Base-by-base conservation (phyloP, 148 eudicot genomes). In the Pharnaceum exiguum region DNA sequence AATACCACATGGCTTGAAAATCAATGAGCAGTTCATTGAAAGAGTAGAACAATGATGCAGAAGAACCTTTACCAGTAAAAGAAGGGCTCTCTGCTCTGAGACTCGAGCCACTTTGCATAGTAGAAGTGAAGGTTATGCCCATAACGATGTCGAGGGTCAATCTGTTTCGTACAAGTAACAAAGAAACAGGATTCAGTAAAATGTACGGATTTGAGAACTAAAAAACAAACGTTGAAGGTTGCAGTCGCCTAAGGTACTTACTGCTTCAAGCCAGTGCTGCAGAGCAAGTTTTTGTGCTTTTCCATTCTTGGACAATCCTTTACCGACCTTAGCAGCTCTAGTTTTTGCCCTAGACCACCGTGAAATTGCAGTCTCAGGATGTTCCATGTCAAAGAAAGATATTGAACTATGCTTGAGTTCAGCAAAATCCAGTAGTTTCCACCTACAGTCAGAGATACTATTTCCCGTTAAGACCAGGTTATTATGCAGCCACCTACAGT, bases 211-310 rank as follows among this genome's bases (percentile, higher is more conserved):
- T 13, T 25, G 59, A 59, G 24, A 5, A 17, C 19, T 22, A 21
- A 7, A 29, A 21, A 37, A 17, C 19, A 36, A 26, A 59, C 50
- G 26, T 31, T 60, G 33, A 1, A 27, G 3, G 40, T 28, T 13
- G 24, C 11, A 48, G 31, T 22, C 0, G 31, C 35, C 8, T n/a
- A 35, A 17, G 10, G 47, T 11, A 72, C 95, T 72, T 68, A 93
- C 99, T 2, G 96, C 99, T 76, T 93, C 99, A 17, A 93, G 81
- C 99, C 99, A 93, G 62, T 93, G 99, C 66, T 89, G 96, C 47
- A 93, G 67, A 56, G 96, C 96, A 29, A 93, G 86, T 67, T 93
- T 93, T 50, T 73, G 99, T 26, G 96, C 99, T 78, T 77, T 93
- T 24, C 69, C 60, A 63, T 86, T 82, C 83, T 88, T 78, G 1